Evolutionary conservation across 2,329 filamentous ascomycete genomes (phyloP).

Genomic region (Lasiodiplodia hormozganensis): DNA sequence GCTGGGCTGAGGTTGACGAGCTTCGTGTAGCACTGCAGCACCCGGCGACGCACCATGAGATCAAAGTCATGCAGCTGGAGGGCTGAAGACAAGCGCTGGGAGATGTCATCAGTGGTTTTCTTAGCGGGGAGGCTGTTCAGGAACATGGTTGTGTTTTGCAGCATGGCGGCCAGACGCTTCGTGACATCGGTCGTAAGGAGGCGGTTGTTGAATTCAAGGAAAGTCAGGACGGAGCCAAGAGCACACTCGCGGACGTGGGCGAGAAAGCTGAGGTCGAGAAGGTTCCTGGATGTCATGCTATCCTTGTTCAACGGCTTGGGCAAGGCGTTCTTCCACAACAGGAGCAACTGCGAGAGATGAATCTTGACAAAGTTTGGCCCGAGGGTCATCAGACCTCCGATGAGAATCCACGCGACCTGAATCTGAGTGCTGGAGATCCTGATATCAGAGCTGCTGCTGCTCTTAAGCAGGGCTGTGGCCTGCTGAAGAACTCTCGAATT

Average conservation of each 20-base stretch:
- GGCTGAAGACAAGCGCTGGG: conserved; percentile 81
- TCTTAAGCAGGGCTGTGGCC: conserved; percentile 90
- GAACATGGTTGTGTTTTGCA: conserved; percentile 92
- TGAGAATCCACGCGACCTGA: conserved; percentile 96
- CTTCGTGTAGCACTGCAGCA: conserved; percentile 93
- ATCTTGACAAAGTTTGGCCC: conserved; percentile 99
- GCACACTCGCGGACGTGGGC: conserved; percentile 95
- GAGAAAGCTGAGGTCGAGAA: conserved; percentile 89
- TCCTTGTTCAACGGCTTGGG: conserved; percentile 95
- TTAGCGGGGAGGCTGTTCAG: conserved; percentile 82
- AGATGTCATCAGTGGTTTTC: conserved; percentile 85
- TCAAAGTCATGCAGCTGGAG: conserved; percentile 89
- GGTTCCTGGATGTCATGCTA: conserved; percentile 81
- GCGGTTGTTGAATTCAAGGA: conserved; percentile 90
- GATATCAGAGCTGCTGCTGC: conserved; percentile 87
- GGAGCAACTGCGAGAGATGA: conserved; percentile 88
- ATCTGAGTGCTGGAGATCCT: conserved; percentile 93
- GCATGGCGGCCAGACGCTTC: conserved; percentile 89
- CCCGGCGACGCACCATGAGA: conserved; percentile 89
- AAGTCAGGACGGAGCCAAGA: conserved; percentile 86
- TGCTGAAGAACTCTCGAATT: conserved; percentile 91
- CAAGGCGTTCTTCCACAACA: conserved; percentile 96
- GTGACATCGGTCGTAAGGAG: conserved; percentile 93
- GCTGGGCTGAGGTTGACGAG: conserved; percentile 86
- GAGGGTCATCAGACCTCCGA: conserved; percentile 94